Base-by-base conservation (phyloP, 2,329 filamentous ascomycete genomes). In the Colletotrichum destructivum region DNA sequence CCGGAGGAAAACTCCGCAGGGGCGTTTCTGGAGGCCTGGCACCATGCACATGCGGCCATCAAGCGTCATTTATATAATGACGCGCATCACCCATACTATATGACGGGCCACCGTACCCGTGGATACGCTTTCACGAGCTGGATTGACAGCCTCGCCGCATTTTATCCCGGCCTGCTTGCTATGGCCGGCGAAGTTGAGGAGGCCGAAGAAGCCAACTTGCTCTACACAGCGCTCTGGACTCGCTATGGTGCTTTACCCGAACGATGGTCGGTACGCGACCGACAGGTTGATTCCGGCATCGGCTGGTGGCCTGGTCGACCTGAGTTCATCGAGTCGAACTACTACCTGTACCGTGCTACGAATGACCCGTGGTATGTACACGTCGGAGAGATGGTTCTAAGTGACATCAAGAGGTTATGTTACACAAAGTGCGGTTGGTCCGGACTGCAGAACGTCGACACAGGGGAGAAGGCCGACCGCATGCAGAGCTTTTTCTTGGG, bases 401-500 rank as follows among this genome's bases (percentile, higher is more conserved):
- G 90, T 69, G 96, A 99, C 78, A 95, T 99, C 77, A 92, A 93
- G 77, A 88, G 94, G 60, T 90, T 96, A 65, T 99, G 96, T 82
- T 95, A 94, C 90, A 94, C 95, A 0, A 88, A 90, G 73, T 99
- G 96, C 77, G 96, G 96, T 51, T 98, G 96, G 95, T 94, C 96
- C 16, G 96, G 96, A 0, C 86, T 98, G 46, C 92, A 95, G 77
- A 92, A 95, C 79, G 93, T 96, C 11, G 86, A 92, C 44, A 94
- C 89, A 6, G 96, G 96, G 4, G 94, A 98, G 82, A 90, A 94
- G 81, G 94, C 90, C 76, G 95, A 99, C 80, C 92, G 96, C 44
- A 98, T 98, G 96, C 96, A 99, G 82, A 98, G 96, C 80, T 99
- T 98, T 86, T 98, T 98, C 78, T 87, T 99, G 1, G 96, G 96